Percentiles rank a stretch among this genome's conserved stretches.
Evolutionary conservation across 2,329 filamentous ascomycete genomes (phyloP).

Genomic region (Colletotrichum cordylinicola): DNA sequence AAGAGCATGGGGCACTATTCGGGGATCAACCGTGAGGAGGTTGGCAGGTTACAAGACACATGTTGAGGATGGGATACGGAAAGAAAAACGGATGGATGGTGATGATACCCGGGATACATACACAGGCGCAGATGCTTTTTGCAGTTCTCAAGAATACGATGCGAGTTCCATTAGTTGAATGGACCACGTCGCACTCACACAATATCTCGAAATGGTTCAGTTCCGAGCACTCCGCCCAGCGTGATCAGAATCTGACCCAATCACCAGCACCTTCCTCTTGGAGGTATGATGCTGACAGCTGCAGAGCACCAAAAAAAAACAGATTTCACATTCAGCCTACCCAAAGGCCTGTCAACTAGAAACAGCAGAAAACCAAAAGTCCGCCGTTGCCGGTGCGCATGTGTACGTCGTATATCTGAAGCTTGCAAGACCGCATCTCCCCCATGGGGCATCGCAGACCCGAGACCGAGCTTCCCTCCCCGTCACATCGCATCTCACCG

Average conservation of each 20-base stretch:
- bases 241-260: background rate
- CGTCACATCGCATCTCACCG: background rate
- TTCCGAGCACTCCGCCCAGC: background rate
- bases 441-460: background rate
- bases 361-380: background rate
- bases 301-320: background rate
- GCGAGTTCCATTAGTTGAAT: background rate
- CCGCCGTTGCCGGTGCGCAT: background rate
- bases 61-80: constrained; percentile 3
- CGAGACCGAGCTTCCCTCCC: background rate
- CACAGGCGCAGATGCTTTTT: background rate
- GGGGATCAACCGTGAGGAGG: constrained; percentile 38
- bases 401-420: background rate
- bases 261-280: background rate
- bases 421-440: background rate
- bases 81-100: background rate
- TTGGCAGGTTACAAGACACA: constrained; percentile 19
- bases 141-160: background rate
- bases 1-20: constrained; percentile 36
- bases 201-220: background rate
- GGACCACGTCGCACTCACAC: background rate
- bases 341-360: fast-evolving
- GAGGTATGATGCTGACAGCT: background rate
- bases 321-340: background rate
- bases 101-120: background rate